Evolutionary conservation across 495 filamentous ascomycete genomes (phyloP), one percentile per base, ranked within the genome.

Genomic region (Penicillium maclennaniae): DNA sequence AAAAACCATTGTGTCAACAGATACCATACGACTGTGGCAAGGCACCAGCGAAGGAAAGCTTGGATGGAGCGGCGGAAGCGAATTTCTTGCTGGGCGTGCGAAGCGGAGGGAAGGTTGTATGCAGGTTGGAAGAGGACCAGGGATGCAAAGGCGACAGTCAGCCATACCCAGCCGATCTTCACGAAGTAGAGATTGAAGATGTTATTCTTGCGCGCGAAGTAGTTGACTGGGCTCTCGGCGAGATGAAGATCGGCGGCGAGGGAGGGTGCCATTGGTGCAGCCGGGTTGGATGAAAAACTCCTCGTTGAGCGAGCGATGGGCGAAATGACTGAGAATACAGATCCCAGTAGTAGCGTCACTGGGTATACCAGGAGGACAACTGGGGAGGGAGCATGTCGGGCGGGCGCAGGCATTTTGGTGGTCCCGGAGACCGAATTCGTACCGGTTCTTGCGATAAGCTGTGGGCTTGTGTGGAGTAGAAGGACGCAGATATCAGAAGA

Each of bases 1-100:
- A 98, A 96, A 66, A 86, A 97, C 93, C 92, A 97, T 75, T 96
- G 93, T 58, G 95, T 98, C 16, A 89, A 81, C 16, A 83, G 65
- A 23, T 86, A 78, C 90, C 90, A 95, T 73, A 82, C 88, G 2
- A 66, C 43, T 6, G 90, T 93, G 0, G 88, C 83, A 7, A 89
- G 67, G 4, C 56, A 71, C 79, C 90, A 97, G 3, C 93, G 75
- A 9, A 84, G 39, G 7, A 70, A 38, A 0, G 85, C 88, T 37
- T 80, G 74, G 0, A 78, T 48, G 25, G 58, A 42, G 7, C 66
- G 60, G 37, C 68, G 61, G 41, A 61, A 39, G 27, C 67, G 65
- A 10, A 51, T 54, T 49, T 66, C 58, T 45, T 55, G 59, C 28
- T 65, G 56, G 2, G 45, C 40, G 23, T 47, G 53, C 25, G 56